phyloP scores from a whole-genome alignment of 768 basidiomycete genomes.

The Calocybe indica region DNA sequence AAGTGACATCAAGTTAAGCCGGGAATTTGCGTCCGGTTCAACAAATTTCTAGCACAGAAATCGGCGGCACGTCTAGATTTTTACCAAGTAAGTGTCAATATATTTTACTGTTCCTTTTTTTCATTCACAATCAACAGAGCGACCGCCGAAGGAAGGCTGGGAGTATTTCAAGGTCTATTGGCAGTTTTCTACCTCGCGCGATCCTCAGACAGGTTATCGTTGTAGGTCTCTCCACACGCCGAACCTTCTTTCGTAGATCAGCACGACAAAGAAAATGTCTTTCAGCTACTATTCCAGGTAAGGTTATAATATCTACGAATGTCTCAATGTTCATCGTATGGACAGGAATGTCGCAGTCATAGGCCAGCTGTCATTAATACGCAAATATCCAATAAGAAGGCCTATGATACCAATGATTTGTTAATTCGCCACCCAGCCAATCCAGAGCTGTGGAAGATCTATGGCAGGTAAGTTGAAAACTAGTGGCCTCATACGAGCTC shows the following conservation, averaged over 20 bases:
- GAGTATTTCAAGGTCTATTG: constrained; percentile 10
- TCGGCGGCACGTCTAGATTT: constrained; percentile 6
- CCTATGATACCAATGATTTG: constrained; percentile 34
- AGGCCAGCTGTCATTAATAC: constrained; percentile 25
- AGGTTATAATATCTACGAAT: background rate
- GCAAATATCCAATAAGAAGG: constrained; percentile 19
- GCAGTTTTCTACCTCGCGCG: background rate
- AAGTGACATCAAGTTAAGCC: constrained; percentile 1
- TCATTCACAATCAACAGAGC: background rate
- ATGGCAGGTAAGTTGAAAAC: constrained; percentile 21
- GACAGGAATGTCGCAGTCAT: constrained; percentile 8
- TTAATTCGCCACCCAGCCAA: constrained; percentile 34
- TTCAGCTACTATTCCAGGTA: constrained; percentile 5
- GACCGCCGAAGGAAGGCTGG: constrained; percentile 9
- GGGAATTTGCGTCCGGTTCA: background rate
- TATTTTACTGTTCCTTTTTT: background rate
- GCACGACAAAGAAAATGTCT: constrained; percentile 3
- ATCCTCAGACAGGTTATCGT: background rate
- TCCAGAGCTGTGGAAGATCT: constrained; percentile 26
- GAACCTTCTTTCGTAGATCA: constrained; percentile 1
- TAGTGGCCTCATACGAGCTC: no score
- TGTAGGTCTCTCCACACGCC: constrained; percentile 4
- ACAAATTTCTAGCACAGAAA: constrained; percentile 7
- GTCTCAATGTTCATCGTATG: background rate
- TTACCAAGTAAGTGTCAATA: constrained; percentile 3